Evolutionary conservation across 805 yeast genomes (phyloP), one percentile per base, ranked within the genome.

Genomic region (Ogataea pini): DNA sequence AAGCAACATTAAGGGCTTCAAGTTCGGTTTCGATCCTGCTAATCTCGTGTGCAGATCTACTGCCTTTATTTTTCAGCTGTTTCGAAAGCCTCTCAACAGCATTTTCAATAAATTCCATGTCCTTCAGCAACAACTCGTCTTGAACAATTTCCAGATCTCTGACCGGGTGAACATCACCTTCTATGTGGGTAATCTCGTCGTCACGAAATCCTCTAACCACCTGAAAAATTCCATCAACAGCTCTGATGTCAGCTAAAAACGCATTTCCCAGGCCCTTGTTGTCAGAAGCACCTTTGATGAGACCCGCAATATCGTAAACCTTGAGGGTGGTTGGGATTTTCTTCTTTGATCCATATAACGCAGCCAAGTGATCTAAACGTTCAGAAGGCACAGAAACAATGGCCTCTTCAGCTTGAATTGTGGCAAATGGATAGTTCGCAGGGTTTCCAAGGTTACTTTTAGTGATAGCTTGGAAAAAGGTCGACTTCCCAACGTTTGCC

Each of bases 21-120:
- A 82, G 84, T 75, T 92, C 91, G 55, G 85, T 87, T 71, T 92
- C 97, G 65, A 91, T 75, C 32, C 89, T 80, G 70, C 87, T 43
- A n/a, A 56, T 44, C 36, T 65, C 68, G 36, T 50, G 55, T 3
- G 96, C 53, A 89, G 96, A 65, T 94, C 96, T 75, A 88, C 85
- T 74, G 75, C 85, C 69, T 87, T 85, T 70, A 83, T 79, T 76
- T 84, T 88, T 68, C 81, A 89, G 57, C 83, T 79, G 63, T 79
- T 83, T 76, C 79, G 96, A 65, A 78, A 80, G 68, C 84, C 76
- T 61, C 33, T 63, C 70, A 3, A 62, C 28, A 9, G 85, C 77
- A 39, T 89, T 91, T 63, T 82, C 82, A 57, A 91, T 86, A 65
- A 63, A 82, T 64, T 85, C 89, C 71, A 84, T 72, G 61, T 84